Conservation (phyloP, 345 rosid species). For the sweet orange (Citrus sinensis) region DVS_A1.0 CM039161.1:8927001-8927500, state of each 20-base stretch:
- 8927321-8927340: neutral
- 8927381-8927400: neutral
- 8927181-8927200: conserved; percentile 26
- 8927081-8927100: conserved; percentile 63
- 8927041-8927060: conserved; percentile 92
- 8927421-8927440: too few species aligned
- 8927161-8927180: conserved; percentile 52
- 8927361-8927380: conserved; percentile 18
- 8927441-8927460: too few species aligned
- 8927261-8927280: too few species aligned
- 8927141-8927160: conserved; percentile 29
- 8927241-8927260: conserved; percentile 41
- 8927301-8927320: neutral
- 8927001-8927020: neutral
- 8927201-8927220: neutral
- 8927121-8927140: conserved; percentile 43
- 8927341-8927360: neutral
- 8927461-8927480: too few species aligned
- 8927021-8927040: conserved; percentile 36
- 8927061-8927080: conserved; percentile 64
- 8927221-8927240: neutral
- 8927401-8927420: too few species aligned
- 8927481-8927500: too few species aligned
- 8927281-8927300: neutral
- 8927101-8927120: conserved; percentile 61